These are phyloP conservation scores for Erodium maritimum DNA, from an alignment of 345 rosid species.

Conservation along the genomic window DNA sequence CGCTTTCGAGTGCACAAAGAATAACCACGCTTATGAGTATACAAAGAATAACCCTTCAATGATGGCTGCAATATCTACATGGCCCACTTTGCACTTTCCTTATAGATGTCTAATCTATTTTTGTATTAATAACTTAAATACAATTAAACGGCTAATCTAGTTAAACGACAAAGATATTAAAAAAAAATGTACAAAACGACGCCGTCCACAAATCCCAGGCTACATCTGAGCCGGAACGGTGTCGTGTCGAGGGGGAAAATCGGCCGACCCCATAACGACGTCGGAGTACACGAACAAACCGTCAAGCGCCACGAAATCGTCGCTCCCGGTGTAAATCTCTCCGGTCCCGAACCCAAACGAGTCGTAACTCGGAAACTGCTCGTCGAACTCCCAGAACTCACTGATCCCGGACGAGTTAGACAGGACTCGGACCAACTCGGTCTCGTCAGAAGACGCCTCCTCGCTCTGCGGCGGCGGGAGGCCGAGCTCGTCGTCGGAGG, in stretches of 20 bases:
- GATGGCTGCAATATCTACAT: too few species aligned
- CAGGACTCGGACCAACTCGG: background rate
- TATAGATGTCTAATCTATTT: too few species aligned
- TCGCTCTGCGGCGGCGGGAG: slow-evolving; percentile 36
- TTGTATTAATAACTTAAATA: too few species aligned
- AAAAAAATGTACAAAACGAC: background rate
- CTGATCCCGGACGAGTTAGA: slow-evolving; percentile 13
- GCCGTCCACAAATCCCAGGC: background rate
- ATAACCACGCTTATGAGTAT: too few species aligned
- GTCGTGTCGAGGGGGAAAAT: background rate
- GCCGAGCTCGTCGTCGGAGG: slow-evolving; percentile 81
- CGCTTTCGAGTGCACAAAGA: too few species aligned
- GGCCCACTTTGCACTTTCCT: too few species aligned
- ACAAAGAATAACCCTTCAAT: too few species aligned
- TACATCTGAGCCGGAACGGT: background rate
- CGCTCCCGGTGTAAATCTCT: slow-evolving; percentile 14
- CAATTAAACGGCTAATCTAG: too few species aligned
- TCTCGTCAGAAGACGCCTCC: background rate
- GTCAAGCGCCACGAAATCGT: slow-evolving; percentile 47
- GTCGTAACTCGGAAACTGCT: slow-evolving; percentile 28
- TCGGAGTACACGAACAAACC: slow-evolving; percentile 34
- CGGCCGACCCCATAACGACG: background rate
- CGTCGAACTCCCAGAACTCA: slow-evolving; percentile 31
- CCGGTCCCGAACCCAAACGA: slow-evolving; percentile 32
- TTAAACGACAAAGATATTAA: too few species aligned